Evolutionary conservation across 179 eudicot genomes (phyloP).

Genomic region (Patellifolia procumbens): DNA sequence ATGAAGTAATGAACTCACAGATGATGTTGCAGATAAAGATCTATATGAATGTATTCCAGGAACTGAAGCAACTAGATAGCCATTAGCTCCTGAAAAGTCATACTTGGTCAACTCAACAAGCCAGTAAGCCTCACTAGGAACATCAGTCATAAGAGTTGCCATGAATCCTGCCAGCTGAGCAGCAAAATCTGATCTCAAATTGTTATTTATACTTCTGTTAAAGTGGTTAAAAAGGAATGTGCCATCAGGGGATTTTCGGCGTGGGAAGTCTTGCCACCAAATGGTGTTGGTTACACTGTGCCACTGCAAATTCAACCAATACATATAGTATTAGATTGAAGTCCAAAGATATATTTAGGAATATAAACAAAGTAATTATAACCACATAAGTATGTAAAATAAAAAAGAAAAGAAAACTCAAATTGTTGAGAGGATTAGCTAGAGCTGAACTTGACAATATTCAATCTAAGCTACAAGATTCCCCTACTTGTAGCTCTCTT

Average conservation of each 20-base stretch:
- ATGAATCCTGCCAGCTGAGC: conserved; percentile 93
- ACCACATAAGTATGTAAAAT: background rate
- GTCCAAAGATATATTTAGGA: background rate
- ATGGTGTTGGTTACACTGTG: conserved; percentile 73
- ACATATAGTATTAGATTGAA: conserved; percentile 10
- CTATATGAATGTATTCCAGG: conserved; percentile 78
- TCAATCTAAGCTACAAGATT: no score
- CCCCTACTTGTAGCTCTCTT: no score
- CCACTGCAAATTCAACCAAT: conserved; percentile 61
- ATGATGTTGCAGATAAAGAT: conserved; percentile 36
- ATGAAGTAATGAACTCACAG: conserved; percentile 47
- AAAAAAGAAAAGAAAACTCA: no score
- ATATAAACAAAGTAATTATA: background rate
- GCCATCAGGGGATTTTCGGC: conserved; percentile 48
- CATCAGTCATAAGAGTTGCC: conserved; percentile 69
- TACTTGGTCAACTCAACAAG: conserved; percentile 72
- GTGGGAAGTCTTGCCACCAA: conserved; percentile 98
- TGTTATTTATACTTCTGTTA: conserved; percentile 32
- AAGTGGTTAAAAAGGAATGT: conserved; percentile 55
- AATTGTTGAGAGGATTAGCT: no score
- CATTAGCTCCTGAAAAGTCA: conserved; percentile 70
- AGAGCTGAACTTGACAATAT: no score
- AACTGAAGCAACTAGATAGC: conserved; percentile 79
- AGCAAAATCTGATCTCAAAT: conserved; percentile 72
- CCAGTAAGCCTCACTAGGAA: conserved; percentile 83